These are phyloP conservation scores for Pseudogymnoascus sp. DNA, from an alignment of 2,329 filamentous ascomycete species.

Conservation along the genomic window DNA sequence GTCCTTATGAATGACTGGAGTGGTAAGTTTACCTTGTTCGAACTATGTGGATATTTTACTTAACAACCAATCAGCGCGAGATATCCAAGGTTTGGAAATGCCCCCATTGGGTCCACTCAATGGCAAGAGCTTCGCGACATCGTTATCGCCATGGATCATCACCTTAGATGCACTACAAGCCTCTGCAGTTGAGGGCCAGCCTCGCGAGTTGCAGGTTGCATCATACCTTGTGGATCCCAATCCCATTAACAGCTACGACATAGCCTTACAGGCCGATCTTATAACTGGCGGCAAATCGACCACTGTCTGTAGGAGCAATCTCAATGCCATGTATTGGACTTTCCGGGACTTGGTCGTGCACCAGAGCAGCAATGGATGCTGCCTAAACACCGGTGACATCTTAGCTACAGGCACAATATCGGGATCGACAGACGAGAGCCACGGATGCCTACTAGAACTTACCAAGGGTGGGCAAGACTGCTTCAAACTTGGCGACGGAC, in stretches of 20 bases:
- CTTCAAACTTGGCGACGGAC: constrained; percentile 25
- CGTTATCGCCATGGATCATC: constrained; percentile 54
- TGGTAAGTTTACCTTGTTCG: constrained; percentile 23
- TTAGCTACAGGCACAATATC: constrained; percentile 37
- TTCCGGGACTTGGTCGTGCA: constrained; percentile 32
- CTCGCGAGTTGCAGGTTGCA: constrained; percentile 15
- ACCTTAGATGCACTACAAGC: constrained; percentile 47
- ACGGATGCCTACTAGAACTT: constrained; percentile 35
- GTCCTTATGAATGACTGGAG: constrained; percentile 57
- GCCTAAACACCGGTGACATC: constrained; percentile 33
- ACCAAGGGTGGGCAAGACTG: constrained; percentile 17
- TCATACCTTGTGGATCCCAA: constrained; percentile 30
- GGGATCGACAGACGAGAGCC: constrained; percentile 26
- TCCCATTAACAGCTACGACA: constrained; percentile 29
- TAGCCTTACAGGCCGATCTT: constrained; percentile 25
- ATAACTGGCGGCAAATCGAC: constrained; percentile 18
- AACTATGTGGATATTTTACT: background rate
- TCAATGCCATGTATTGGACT: constrained; percentile 33
- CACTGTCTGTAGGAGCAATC: constrained; percentile 25
- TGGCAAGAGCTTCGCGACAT: constrained; percentile 51
- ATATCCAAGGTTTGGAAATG: constrained; percentile 56
- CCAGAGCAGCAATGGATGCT: constrained; percentile 31
- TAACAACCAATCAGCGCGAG: constrained; percentile 35
- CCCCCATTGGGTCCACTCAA: constrained; percentile 52
- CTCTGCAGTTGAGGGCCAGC: constrained; percentile 16